Percentiles rank a stretch among this genome's conserved stretches.
Evolutionary conservation across 306 rosid genomes (phyloP).

Genomic region (Quercus berberidifolia): DNA sequence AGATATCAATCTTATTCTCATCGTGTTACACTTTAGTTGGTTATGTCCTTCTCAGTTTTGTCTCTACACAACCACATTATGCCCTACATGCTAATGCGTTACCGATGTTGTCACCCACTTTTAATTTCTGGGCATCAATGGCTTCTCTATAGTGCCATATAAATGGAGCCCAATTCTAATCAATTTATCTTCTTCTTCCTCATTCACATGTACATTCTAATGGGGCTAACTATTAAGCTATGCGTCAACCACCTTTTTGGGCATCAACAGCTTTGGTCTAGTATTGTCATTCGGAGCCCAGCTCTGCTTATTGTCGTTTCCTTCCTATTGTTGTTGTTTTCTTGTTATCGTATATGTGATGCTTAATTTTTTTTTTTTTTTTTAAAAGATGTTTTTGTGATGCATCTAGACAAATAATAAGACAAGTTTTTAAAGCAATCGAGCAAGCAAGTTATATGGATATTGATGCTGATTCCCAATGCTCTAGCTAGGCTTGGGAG

Average conservation of each 20-base stretch:
- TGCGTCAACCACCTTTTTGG: slow-evolving; percentile 18
- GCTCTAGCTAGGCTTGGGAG: not conserved
- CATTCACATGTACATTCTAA: not conserved
- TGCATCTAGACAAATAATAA: not conserved
- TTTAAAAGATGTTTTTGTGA: not conserved
- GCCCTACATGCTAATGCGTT: not conserved
- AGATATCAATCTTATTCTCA: not conserved
- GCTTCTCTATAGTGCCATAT: not conserved
- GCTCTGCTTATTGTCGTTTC: not conserved
- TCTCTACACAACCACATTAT: slow-evolving; percentile 9
- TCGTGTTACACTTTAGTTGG: not conserved
- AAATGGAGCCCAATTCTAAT: not conserved
- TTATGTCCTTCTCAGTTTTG: slow-evolving; percentile 5
- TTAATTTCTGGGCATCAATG: not conserved
- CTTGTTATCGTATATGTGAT: not conserved
- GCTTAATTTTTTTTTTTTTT: not conserved
- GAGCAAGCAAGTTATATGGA: not conserved
- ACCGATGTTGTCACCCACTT: not conserved
- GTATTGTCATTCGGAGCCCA: slow-evolving; percentile 47
- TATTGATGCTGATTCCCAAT: not conserved
- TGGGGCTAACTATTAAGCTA: slow-evolving; percentile 13
- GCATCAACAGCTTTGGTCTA: slow-evolving; percentile 12
- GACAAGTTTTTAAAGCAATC: not conserved
- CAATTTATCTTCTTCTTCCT: not conserved
- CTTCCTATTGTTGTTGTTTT: not conserved